These are phyloP conservation scores for Ophiostoma triangulosporum DNA, from an alignment of 2,329 filamentous ascomycete species.

Conservation along the genomic window DNA sequence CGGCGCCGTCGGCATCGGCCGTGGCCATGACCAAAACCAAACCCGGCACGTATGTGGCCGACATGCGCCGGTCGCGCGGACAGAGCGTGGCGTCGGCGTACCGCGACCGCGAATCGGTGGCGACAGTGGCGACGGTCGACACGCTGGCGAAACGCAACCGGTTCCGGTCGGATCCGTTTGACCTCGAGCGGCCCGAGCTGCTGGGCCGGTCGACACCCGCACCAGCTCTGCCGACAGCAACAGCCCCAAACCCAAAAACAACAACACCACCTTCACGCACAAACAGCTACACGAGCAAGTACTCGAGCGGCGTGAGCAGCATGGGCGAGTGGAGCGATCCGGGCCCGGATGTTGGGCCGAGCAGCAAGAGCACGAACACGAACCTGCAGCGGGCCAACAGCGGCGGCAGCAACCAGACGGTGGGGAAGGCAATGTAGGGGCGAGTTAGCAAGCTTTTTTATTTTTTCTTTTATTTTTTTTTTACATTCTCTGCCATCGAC, in stretches of 20 bases:
- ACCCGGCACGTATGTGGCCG: conserved; percentile 28
- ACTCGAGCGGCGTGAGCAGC: conserved; percentile 36
- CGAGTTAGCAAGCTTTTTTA: no score
- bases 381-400: conserved; percentile 13
- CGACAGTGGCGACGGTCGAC: conserved; percentile 20
- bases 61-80: conserved; percentile 35
- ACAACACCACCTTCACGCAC: conserved; percentile 22
- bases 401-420: conserved; percentile 9
- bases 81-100: conserved; percentile 27
- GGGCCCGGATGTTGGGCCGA: conserved; percentile 37
- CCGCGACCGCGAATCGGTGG: conserved; percentile 30
- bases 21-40: no score
- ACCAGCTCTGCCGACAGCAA: conserved; percentile 15
- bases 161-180: conserved; percentile 51
- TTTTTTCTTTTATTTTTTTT: neutral
- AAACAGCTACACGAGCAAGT: conserved; percentile 31
- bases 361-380: conserved; percentile 13
- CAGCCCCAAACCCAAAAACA: no score
- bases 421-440: conserved; percentile 14
- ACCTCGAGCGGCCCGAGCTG: conserved; percentile 43
- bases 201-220: conserved; percentile 15
- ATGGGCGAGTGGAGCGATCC: conserved; percentile 38
- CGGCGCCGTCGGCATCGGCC: conserved; percentile 14
- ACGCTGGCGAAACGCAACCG: conserved; percentile 29
- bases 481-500: neutral